phyloP scores from a whole-genome alignment of 225 moss, liverwort and hornwort species.

The Sphagnum contortum region DNA sequence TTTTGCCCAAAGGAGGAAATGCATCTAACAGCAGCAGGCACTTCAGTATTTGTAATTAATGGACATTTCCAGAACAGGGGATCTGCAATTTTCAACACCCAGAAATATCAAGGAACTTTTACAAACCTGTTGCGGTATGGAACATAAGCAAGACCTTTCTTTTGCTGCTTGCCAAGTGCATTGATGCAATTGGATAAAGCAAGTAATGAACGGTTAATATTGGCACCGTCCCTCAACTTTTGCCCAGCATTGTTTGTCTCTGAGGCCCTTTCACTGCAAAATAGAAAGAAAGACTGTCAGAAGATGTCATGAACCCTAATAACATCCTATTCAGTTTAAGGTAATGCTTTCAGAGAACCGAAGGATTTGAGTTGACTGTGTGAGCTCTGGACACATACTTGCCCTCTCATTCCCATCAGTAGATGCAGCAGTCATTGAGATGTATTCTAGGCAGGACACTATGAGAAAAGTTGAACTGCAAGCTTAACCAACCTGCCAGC shows the following conservation, averaged over 20 bases:
- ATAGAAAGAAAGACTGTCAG: conserved; percentile 1
- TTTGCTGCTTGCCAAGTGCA: conserved; percentile 86
- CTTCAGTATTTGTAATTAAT: not conserved
- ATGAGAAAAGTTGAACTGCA: not conserved
- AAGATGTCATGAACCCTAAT: not conserved
- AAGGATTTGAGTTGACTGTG: not conserved
- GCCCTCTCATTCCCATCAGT: no score
- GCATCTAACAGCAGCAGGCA: not conserved
- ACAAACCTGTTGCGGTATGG: conserved; percentile 72
- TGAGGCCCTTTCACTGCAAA: conserved; percentile 72
- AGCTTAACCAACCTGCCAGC: conserved; percentile 52
- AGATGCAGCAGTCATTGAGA: no score
- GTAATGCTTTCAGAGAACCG: no score
- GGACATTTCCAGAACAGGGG: not conserved
- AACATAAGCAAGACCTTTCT: conserved; percentile 84
- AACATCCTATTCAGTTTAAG: not conserved
- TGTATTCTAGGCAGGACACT: no score
- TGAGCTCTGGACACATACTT: no score
- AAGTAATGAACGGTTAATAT: conserved; percentile 73
- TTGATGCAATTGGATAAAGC: conserved; percentile 84
- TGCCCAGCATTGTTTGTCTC: conserved; percentile 85
- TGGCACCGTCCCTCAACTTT: conserved; percentile 77
- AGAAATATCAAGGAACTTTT: not conserved
- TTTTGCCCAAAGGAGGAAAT: not conserved
- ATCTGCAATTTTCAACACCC: not conserved